Base-by-base conservation (phyloP, 768 basidiomycete species). In the Pleurotus pulmonarius region DNA sequence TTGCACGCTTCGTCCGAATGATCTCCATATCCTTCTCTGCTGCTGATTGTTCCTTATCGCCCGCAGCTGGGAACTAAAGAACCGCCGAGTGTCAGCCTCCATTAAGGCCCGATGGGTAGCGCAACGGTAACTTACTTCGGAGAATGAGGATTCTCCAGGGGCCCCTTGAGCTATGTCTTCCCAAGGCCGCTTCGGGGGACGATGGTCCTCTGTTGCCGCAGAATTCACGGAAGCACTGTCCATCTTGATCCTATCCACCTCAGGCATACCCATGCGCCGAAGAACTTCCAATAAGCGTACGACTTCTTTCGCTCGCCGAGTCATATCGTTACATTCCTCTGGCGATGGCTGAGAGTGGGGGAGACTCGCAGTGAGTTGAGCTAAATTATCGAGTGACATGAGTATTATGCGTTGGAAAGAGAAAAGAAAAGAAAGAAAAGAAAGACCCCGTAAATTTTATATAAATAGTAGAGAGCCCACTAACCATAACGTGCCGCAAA, bases 21-120 rank as follows among this genome's bases (percentile, higher is more conserved):
- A 90, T 77, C 60, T 90, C 88, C 90, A 92, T 92, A 64, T 92
- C 90, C 58, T 87, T 82, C 68, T 92, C 88, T 5, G 90, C 90
- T 1, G 85, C 86, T 3, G 84, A 74, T 60, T 83, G 83, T 24
- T 70, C 71, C 54, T 80, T 74, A 20, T 70, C 68, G 5, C 67
- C 68, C 16, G 69, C 49, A 29, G 65, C 66, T 25, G 71, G 55
- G 64, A 70, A 68, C 49, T 68, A 64, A 59, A 15, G n/a, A 20
- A 20, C 5, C 20, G 3, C 29, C 29, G 11, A 34, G 29, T 4
- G 11, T 34, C 29, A 34, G 29, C 11, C 29, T 11, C 29, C 29
- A 34, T 34, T 34, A 34, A 11, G 29, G 29, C 9, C 29, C 29
- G 11, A 11, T 9, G 29, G 11, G 11, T 11, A 11, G 29, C 11